Evolutionary conservation across 164 flowering plant genomes (phyloP).

Genomic region (Tetrastigma voinierianum): DNA sequence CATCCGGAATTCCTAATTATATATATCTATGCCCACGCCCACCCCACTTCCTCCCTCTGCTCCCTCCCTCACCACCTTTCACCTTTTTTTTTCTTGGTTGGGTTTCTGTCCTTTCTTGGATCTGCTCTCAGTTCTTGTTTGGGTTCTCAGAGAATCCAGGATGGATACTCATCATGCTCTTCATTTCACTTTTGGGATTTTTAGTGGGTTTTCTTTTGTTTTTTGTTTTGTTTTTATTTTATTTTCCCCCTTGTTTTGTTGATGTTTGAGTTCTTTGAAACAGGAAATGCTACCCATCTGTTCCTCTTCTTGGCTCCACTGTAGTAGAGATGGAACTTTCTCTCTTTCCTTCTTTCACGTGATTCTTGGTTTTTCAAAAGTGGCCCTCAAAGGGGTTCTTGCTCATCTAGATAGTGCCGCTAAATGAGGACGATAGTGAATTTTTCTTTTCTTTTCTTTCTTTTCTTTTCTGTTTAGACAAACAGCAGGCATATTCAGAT

Average conservation of each 20-base stretch:
- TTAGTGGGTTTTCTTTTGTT: constrained; percentile 39
- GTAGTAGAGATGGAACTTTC: constrained; percentile 27
- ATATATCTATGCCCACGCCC: neutral
- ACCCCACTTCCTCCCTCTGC: neutral
- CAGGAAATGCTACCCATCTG: constrained; percentile 70
- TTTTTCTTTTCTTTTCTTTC: no score
- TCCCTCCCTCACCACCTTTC: neutral
- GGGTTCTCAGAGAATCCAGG: neutral
- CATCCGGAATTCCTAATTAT: neutral
- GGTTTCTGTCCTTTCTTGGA: neutral
- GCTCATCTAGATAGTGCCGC: no score
- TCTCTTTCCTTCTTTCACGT: neutral
- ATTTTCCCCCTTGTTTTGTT: neutral
- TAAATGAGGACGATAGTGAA: no score
- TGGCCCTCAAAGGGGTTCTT: no score
- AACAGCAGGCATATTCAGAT: no score
- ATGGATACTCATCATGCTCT: constrained; percentile 42
- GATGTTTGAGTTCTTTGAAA: constrained; percentile 1
- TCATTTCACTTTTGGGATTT: constrained; percentile 67
- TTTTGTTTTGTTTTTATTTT: neutral
- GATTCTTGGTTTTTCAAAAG: neutral
- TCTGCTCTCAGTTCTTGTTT: neutral
- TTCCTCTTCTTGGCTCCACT: constrained; percentile 67
- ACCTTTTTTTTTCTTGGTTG: neutral
- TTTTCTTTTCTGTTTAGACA: no score